These are phyloP conservation scores for Linnemannia zychae DNA, from an alignment of 192 early-diverging fungal genomes.

Conservation along the genomic window DNA sequence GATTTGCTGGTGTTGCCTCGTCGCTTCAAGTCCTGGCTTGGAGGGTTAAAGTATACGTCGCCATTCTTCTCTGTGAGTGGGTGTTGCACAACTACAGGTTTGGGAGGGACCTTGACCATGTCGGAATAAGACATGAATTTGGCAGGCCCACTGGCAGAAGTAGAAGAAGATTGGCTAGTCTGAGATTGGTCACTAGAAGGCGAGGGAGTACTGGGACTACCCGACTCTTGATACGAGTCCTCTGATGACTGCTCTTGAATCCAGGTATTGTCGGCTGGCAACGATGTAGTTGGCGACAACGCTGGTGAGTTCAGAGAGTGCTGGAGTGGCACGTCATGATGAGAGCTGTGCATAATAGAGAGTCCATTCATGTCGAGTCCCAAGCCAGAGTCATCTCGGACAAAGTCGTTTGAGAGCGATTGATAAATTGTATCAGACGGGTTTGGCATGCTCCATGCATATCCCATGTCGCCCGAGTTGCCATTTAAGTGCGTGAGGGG, in stretches of 20 bases:
- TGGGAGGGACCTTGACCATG: conserved; percentile 32
- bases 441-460: conserved; percentile 5
- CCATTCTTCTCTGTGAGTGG: neutral
- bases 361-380: conserved; percentile 9
- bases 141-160: neutral
- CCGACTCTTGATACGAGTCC: neutral
- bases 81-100: neutral
- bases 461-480: neutral
- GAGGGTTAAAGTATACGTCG: neutral
- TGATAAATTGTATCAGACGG: neutral
- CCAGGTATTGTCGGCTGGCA: neutral
- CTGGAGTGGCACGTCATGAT: neutral
- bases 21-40: conserved; percentile 34
- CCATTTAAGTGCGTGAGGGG: neutral
- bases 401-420: neutral
- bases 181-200: neutral
- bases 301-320: conserved; percentile 1
- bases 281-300: neutral
- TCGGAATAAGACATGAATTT: conserved; percentile 34
- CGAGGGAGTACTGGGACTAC: neutral
- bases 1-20: conserved; percentile 49
- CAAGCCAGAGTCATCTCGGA: neutral
- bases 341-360: neutral
- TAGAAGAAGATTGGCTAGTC: neutral
- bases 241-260: neutral